Evolutionary conservation across 2,329 filamentous ascomycete genomes (phyloP).

Genomic region (Colletotrichum gigasporum): DNA sequence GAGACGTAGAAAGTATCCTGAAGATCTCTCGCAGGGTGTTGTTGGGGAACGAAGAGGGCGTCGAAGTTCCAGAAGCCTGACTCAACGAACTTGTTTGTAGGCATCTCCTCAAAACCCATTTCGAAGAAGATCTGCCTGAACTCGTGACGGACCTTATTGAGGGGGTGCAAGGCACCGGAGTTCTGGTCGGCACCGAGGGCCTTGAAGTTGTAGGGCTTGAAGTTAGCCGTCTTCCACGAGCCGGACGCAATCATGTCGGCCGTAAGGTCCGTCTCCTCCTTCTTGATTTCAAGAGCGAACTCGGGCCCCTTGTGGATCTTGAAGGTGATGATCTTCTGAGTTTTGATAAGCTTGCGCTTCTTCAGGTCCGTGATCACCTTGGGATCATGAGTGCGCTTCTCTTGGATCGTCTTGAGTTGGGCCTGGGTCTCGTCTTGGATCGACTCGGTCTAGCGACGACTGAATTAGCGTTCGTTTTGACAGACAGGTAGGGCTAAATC

Average conservation of each 20-base stretch:
- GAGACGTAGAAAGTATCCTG: constrained; percentile 99
- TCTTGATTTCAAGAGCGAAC: constrained; percentile 86
- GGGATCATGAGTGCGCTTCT: constrained; percentile 75
- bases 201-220: constrained; percentile 89
- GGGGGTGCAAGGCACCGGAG: constrained; percentile 70
- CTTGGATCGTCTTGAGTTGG: constrained; percentile 77
- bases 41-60: constrained; percentile 48
- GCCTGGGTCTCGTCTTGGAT: constrained; percentile 84
- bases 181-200: constrained; percentile 69
- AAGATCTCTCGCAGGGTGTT: constrained; percentile 95
- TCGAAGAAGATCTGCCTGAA: constrained; percentile 99
- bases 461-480: constrained; percentile 14
- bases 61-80: constrained; percentile 83
- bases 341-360: constrained; percentile 89
- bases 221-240: constrained; percentile 89
- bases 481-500: neutral
- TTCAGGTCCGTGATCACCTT: constrained; percentile 85
- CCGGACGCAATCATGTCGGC: constrained; percentile 90
- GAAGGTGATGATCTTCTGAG: constrained; percentile 87
- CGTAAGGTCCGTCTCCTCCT: constrained; percentile 95
- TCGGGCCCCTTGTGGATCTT: constrained; percentile 85
- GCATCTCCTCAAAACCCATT: constrained; percentile 99
- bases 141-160: constrained; percentile 96
- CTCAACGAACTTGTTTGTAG: constrained; percentile 91
- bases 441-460: constrained; percentile 63